Conservation (phyloP, 2,329 filamentous ascomycete genomes). For the Rhynchosporium graminicola region DNA sequence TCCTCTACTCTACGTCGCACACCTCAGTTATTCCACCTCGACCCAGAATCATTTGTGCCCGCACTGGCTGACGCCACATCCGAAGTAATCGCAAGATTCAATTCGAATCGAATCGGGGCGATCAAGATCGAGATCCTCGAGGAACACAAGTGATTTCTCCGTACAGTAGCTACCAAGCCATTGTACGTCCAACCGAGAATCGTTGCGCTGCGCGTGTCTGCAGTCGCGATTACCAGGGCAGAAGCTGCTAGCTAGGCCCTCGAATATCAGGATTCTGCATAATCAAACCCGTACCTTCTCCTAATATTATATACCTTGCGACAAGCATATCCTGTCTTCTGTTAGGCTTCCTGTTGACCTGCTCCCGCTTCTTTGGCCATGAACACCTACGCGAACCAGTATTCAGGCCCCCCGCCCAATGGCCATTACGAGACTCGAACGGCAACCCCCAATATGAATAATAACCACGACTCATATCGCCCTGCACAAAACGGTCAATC, state of each 20-base stretch:
- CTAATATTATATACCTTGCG: neutral
- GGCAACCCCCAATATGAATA: neutral
- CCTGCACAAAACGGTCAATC: neutral
- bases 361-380: neutral
- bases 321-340: neutral
- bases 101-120: neutral
- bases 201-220: conserved; percentile 1
- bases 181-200: neutral
- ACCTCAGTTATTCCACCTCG: neutral
- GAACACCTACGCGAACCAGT: neutral
- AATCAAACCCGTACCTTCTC: neutral
- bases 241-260: neutral
- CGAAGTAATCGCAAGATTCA: neutral
- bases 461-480: conserved; percentile 1
- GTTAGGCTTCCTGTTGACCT: too few relatives aligned
- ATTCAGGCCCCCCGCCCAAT: neutral
- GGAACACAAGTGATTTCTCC: neutral
- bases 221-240: conserved; percentile 1
- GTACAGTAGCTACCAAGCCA: neutral
- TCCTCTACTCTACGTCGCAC: neutral
- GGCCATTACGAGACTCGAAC: conserved; percentile 5
- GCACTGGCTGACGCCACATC: conserved; percentile 6
- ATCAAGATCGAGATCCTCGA: neutral
- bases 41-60: neutral
- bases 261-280: neutral